Evolutionary conservation across 208 protist species (phyloP), one percentile per base, ranked within the genome.

Genomic region (Crithidia brevicula): DNA sequence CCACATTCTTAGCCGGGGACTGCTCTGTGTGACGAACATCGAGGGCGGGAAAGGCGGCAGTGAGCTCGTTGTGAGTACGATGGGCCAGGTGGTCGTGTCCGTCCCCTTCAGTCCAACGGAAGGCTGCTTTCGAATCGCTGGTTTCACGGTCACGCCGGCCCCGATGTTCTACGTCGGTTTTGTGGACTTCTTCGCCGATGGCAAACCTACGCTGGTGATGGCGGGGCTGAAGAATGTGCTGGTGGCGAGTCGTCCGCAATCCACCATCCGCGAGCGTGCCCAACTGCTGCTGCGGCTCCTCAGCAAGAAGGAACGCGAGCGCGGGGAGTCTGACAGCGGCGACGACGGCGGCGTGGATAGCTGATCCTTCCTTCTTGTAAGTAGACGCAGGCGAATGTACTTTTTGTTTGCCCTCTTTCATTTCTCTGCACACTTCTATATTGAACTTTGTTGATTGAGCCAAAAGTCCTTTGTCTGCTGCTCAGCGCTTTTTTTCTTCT

Each of bases 141-240:
- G 79, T 31, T 89, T 84, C 52, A 82, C 83, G 28, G 72, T 85
- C 36, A 88, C 81, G 3, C 83, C 87, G 13, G 67, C 81, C 28
- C 78, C 86, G 28, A 91, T 96, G 88, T 84, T 86, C 64, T 91
- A 83, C 61, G 76, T 93, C 7, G 80, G 76, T 9, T 85, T 92
- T 70, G 80, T 89, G 10, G 87, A 96, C 61, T 86, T 90, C 30
- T 93, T 89, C 59, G 76, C 81, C 18, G 82, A 74, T 27, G 86
- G 86, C 42, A 77, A 71, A 28, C 52, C 71, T 27, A 79, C 85
- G 16, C 23, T 96, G 31, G 80, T 96, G 33, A 90, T 92, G 79
- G 85, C 87, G 25, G 79, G 90, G 25, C 67, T 79, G 46, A 70
- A 86, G n/a, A 84, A 82, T 33, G 85, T 96, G 57, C 66, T 93